Evolutionary conservation across 129 eudicot genomes (phyloP).

Genomic region (Centrapalus pauciflorus): DNA sequence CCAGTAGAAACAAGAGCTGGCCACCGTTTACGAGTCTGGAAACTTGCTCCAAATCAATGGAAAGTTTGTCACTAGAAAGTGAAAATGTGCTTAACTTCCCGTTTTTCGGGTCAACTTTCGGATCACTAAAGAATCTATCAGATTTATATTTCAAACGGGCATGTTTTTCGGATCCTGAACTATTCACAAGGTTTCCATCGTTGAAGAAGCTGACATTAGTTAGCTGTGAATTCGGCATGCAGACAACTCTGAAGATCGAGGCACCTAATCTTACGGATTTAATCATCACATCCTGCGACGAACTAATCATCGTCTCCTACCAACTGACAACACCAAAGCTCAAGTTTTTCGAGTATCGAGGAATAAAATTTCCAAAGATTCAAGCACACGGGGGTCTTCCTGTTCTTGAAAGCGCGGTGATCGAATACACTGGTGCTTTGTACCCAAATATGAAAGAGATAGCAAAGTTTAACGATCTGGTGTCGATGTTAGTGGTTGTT

Average conservation of each 20-base stretch:
- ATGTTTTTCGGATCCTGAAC: background rate
- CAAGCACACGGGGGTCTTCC: background rate
- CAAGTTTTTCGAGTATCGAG: background rate
- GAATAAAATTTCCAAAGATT: background rate
- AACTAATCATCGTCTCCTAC: background rate
- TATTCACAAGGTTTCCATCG: background rate
- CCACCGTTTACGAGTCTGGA: background rate
- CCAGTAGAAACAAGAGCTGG: background rate
- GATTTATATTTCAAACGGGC: background rate
- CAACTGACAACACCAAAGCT: background rate
- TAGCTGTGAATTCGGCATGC: background rate
- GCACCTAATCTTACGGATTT: background rate
- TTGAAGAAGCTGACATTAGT: background rate
- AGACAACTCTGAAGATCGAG: background rate
- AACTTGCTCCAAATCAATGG: background rate
- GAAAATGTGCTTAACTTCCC: background rate
- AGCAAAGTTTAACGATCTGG: background rate
- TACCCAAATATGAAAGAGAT: too few relatives aligned
- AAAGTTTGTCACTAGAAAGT: background rate
- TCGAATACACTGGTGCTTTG: background rate
- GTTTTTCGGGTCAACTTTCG: background rate
- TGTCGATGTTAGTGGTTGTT: background rate
- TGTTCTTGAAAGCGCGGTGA: background rate
- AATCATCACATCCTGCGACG: background rate
- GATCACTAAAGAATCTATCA: background rate